Evolutionary conservation across 2,329 filamentous ascomycete species (phyloP), one percentile per base, ranked within the genome.

Genomic region (Penicillium sp.): DNA sequence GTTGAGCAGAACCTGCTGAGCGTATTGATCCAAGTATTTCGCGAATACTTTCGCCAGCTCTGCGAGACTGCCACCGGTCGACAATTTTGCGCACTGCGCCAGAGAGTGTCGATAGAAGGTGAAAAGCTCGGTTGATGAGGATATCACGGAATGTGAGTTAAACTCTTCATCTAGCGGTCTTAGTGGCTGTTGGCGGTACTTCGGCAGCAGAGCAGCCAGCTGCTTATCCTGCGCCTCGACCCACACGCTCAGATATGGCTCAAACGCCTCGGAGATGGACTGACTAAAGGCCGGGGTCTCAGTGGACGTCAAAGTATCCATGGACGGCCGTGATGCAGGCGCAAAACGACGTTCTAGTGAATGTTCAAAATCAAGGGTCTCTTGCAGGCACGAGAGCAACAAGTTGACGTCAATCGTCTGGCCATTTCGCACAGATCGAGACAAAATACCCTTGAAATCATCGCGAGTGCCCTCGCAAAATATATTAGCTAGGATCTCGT

Each of bases 341-440:
- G 82, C 76, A 60, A 96, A 96, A 7, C 84, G 80, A 46, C 79
- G 79, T 64, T 98, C 92, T 9, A 98, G 72, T 41, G 77, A 83
- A 59, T 96, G 89, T 65, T 98, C 92, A 60, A 98, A 98, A 59
- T 98, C 87, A 52, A 98, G 77, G 0, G 92, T 98, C 62, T 96
- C 89, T 57, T 96, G 90, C 48, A 96, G 67, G 61, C 90, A 95
- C 23, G 82, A 85, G 14, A 96, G 73, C 22, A 96, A 68, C 32
- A 96, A 68, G 55, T 94, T 90, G 48, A 96, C 90, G 59, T 96
- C 89, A 29, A 95, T 75, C 42, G 82, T 84, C 62, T 82, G 78
- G 2, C 85, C 86, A 42, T 80, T 79, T 41, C 89, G 79, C 75
- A 92, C 90, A 47, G 86, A 90, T 51, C 82, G 81, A 58, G 94